Evolutionary conservation across 495 filamentous ascomycete genomes (phyloP).

Genomic region (Penicillium lividum): DNA sequence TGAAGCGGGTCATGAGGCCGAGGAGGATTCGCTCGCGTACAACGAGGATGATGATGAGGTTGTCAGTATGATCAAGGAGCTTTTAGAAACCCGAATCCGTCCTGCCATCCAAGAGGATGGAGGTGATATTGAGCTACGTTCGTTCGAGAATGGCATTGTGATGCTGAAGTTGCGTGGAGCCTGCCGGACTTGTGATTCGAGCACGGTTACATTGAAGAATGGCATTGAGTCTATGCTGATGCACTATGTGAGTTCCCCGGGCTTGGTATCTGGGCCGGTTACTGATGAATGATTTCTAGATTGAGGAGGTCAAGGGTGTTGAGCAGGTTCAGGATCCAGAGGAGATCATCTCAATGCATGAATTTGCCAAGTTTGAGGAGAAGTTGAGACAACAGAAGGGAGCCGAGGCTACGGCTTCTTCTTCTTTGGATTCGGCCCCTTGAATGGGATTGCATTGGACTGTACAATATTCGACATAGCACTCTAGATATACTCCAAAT

Average conservation of each 20-base stretch:
- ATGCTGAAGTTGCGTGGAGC: constrained; percentile 86
- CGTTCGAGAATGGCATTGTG: constrained; percentile 85
- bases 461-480: constrained; percentile 8
- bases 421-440: constrained; percentile 61
- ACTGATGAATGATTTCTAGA: constrained; percentile 50
- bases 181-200: constrained; percentile 93
- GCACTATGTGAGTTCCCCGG: constrained; percentile 61
- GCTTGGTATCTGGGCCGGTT: constrained; percentile 14
- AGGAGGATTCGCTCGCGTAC: constrained; percentile 68
- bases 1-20: constrained; percentile 55
- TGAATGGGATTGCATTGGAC: constrained; percentile 20
- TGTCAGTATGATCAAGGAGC: constrained; percentile 96
- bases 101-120: constrained; percentile 97
- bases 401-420: constrained; percentile 55
- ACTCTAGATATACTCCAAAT: neutral
- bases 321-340: constrained; percentile 89
- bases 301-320: constrained; percentile 93
- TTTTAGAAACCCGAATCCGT: constrained; percentile 92
- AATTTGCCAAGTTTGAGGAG: constrained; percentile 96
- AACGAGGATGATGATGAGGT: constrained; percentile 90
- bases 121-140: constrained; percentile 91
- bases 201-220: constrained; percentile 92
- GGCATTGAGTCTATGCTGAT: constrained; percentile 98
- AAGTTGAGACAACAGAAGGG: constrained; percentile 80
- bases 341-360: constrained; percentile 84